These are phyloP conservation scores for Citrus reticulata DNA, from an alignment of 345 rosid genomes.

Conservation along the genomic window DNA sequence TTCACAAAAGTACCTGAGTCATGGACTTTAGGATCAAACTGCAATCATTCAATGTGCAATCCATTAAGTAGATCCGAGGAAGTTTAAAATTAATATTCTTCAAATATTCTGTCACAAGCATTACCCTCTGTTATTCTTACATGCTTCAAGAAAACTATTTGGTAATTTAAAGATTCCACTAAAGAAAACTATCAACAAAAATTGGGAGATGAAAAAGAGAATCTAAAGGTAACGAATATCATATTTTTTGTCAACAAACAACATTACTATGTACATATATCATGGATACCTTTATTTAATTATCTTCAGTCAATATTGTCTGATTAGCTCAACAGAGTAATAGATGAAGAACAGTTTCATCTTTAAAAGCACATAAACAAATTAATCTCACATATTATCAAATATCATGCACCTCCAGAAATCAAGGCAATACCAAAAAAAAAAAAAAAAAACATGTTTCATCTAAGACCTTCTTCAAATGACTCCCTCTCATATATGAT, in stretches of 20 bases:
- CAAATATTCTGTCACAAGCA: conserved; percentile 36
- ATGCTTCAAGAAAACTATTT: background rate
- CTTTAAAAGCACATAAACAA: background rate
- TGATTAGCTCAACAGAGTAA: background rate
- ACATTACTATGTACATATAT: background rate
- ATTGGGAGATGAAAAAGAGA: too few relatives aligned
- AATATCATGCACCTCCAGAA: background rate
- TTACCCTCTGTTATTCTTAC: conserved; percentile 2
- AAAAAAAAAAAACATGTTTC: background rate
- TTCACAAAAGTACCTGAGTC: conserved; percentile 46
- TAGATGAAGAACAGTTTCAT: background rate
- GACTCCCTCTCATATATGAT: too few relatives aligned
- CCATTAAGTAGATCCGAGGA: conserved; percentile 77
- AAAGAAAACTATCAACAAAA: background rate
- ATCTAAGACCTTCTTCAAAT: too few relatives aligned
- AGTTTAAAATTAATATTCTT: conserved; percentile 27
- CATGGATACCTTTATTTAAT: background rate
- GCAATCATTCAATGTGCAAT: conserved; percentile 93
- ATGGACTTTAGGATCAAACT: conserved; percentile 59
- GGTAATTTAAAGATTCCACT: background rate
- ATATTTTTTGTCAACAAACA: background rate
- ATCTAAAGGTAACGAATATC: background rate
- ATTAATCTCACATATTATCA: background rate
- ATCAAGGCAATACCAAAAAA: background rate
- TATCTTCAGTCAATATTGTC: background rate